These are phyloP conservation scores for Aquanectria penicillioides DNA, from an alignment of 2,329 filamentous ascomycete genomes.

Conservation along the genomic window DNA sequence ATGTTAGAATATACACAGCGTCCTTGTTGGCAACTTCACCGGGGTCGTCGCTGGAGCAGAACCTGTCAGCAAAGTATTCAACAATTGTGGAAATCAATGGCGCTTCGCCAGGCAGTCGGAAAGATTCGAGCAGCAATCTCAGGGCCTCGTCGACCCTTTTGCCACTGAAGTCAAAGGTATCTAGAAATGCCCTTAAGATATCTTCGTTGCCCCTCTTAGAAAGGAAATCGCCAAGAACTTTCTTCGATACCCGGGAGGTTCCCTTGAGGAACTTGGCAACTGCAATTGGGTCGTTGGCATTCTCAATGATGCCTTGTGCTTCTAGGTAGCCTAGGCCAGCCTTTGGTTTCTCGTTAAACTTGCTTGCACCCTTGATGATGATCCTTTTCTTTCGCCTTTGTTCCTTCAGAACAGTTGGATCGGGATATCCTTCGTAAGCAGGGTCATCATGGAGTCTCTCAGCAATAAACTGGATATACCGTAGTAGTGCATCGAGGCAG, in stretches of 20 bases:
- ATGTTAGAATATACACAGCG: slow-evolving; percentile 88
- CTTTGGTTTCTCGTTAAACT: slow-evolving; percentile 97
- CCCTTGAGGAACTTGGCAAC: slow-evolving; percentile 90
- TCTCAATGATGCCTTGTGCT: slow-evolving; percentile 84
- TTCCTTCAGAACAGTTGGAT: slow-evolving; percentile 71
- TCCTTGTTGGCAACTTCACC: slow-evolving; percentile 86
- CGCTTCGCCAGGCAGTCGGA: slow-evolving; percentile 93
- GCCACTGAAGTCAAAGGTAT: slow-evolving; percentile 86
- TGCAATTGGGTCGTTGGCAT: slow-evolving; percentile 76
- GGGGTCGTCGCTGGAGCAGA: slow-evolving; percentile 75
- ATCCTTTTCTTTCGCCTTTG: slow-evolving; percentile 84
- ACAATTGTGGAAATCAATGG: slow-evolving; percentile 93
- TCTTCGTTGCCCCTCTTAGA: slow-evolving; percentile 89
- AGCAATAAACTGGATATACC: slow-evolving; percentile 91
- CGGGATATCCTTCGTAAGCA: slow-evolving; percentile 71
- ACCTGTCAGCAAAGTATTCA: slow-evolving; percentile 86
- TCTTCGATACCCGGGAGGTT: slow-evolving; percentile 90
- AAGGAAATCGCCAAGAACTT: slow-evolving; percentile 88
- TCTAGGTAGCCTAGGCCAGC: slow-evolving; percentile 86
- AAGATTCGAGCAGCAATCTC: slow-evolving; percentile 86
- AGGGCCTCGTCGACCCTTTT: slow-evolving; percentile 92
- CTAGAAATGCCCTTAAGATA: slow-evolving; percentile 86
- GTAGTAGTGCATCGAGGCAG: slow-evolving; percentile 89
- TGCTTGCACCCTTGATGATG: slow-evolving; percentile 86
- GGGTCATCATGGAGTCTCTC: slow-evolving; percentile 83